Conservation (phyloP, 352 stramenopile genomes). For the Elongisporangium anandrum region DNA sequence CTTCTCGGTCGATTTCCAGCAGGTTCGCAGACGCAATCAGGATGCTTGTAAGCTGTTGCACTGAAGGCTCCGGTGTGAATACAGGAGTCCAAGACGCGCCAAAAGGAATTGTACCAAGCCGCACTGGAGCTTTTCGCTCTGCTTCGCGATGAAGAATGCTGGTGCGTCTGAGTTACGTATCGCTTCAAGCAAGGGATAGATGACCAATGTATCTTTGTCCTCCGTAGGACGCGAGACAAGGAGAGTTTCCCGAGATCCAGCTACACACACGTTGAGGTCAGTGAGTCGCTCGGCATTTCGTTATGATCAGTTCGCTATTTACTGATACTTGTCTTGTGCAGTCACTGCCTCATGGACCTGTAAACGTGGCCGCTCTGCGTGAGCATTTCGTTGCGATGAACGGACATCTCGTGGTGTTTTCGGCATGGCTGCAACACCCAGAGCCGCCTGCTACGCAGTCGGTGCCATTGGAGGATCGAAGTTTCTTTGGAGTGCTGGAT, state of each 20-base stretch:
- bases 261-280: slow-evolving; percentile 67
- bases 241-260: slow-evolving; percentile 76
- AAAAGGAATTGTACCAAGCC: slow-evolving; percentile 45
- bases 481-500: slow-evolving; percentile 71
- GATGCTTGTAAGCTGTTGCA: background rate
- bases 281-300: background rate
- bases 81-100: slow-evolving; percentile 35
- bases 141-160: slow-evolving; percentile 69
- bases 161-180: slow-evolving; percentile 17
- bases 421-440: slow-evolving; percentile 69
- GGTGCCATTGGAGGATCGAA: slow-evolving; percentile 55
- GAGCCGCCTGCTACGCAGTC: slow-evolving; percentile 66
- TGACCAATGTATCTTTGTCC: background rate
- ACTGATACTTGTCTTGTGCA: slow-evolving; percentile 9
- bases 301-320: background rate
- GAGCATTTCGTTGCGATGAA: slow-evolving; percentile 40
- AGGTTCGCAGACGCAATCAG: slow-evolving; percentile 16
- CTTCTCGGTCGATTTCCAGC: slow-evolving; percentile 47
- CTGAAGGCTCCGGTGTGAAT: background rate
- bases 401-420: slow-evolving; percentile 64
- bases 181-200: too few relatives aligned
- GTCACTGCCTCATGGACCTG: slow-evolving; percentile 32
- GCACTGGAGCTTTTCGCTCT: slow-evolving; percentile 55
- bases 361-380: slow-evolving; percentile 15
- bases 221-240: slow-evolving; percentile 60